Conservation (phyloP, 1,284 basidiomycete genomes). For the Austropuccinia psidii region DNA sequence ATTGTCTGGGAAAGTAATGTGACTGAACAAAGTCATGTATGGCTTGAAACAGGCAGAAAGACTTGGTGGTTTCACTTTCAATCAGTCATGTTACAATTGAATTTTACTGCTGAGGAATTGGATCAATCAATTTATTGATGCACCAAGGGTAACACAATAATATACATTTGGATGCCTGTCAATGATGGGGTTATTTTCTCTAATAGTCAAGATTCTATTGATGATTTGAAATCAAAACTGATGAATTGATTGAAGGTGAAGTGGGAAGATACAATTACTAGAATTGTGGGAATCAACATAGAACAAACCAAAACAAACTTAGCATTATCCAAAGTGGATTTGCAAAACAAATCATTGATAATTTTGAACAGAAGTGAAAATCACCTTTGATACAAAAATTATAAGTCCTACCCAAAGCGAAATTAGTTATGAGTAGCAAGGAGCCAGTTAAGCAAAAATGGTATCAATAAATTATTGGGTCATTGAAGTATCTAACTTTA, state of each 20-base stretch:
- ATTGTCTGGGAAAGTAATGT: no score
- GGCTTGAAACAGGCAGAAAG: no score
- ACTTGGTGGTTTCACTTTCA: not conserved
- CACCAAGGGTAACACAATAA: not conserved
- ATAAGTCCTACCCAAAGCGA: not conserved
- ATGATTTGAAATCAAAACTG: not conserved
- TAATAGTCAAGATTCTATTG: not conserved
- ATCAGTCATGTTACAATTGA: not conserved
- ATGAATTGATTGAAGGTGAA: not conserved
- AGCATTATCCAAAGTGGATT: not conserved
- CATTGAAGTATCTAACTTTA: not conserved
- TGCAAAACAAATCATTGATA: not conserved
- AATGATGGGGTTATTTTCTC: not conserved
- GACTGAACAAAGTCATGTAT: no score
- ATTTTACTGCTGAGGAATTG: not conserved
- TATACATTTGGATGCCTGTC: not conserved
- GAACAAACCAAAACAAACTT: no score
- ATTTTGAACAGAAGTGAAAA: not conserved
- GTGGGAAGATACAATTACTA: no score
- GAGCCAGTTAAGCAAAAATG: no score
- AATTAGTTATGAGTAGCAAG: not conserved
- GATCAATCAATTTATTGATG: no score
- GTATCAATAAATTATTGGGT: not conserved
- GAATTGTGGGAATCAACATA: no score
- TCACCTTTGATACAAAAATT: not conserved